These are phyloP conservation scores for Bryum argenteum DNA, from an alignment of 225 moss, liverwort and hornwort genomes.

Conservation along the genomic window DNA sequence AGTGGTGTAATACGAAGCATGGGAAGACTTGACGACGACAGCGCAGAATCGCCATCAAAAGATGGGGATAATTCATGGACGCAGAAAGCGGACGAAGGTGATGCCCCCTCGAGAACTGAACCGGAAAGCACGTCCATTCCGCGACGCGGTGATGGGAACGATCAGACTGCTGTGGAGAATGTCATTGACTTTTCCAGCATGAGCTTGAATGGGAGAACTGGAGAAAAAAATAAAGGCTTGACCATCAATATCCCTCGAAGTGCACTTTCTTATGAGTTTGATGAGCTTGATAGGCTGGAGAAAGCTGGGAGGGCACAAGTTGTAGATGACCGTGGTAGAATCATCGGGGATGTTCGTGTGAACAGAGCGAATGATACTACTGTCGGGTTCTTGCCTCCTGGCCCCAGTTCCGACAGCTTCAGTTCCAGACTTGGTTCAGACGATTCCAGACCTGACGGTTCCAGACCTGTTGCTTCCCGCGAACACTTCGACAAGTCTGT, in stretches of 20 bases:
- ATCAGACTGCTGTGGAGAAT: constrained; percentile 10
- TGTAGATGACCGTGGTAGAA: not conserved
- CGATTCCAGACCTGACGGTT: too few species aligned
- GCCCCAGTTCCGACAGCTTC: constrained; percentile 11
- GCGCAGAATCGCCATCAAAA: not conserved
- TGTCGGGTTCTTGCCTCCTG: not conserved
- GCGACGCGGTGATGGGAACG: constrained; percentile 1
- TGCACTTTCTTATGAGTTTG: constrained; percentile 13
- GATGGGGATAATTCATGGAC: constrained; percentile 9
- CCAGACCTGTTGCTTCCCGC: not conserved
- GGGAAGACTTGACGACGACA: not conserved
- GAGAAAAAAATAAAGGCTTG: constrained; percentile 11
- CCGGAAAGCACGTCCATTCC: constrained; percentile 10
- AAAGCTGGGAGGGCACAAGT: constrained; percentile 3
- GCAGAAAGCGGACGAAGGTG: constrained; percentile 2
- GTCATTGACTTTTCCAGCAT: constrained; percentile 15
- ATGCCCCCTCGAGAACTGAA: constrained; percentile 13
- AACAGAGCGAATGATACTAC: not conserved
- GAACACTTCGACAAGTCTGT: constrained; percentile 10
- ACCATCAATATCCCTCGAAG: constrained; percentile 31
- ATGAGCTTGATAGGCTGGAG: not conserved
- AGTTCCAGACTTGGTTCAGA: constrained; percentile 3
- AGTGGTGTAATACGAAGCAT: not conserved
- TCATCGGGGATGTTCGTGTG: not conserved
- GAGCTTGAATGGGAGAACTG: not conserved